phyloP scores from a whole-genome alignment of 306 rosid species.

The Prinsepia uniflora region DNA sequence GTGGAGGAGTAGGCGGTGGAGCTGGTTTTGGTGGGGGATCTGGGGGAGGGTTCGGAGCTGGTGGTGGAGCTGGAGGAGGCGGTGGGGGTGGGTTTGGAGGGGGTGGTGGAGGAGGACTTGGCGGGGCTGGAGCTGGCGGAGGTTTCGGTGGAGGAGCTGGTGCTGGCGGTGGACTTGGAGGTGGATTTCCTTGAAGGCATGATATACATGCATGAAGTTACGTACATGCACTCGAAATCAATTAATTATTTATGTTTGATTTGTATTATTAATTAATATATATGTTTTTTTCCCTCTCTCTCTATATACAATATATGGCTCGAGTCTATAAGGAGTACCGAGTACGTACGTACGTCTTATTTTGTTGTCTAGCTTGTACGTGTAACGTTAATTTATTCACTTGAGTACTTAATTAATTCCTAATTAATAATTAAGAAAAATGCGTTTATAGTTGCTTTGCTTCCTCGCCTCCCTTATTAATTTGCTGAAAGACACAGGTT shows the following conservation, averaged over 20 bases:
- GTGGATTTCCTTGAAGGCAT: conserved; percentile 51
- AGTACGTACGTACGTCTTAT: neutral
- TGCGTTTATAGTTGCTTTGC: no score
- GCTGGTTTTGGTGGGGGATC: conserved; percentile 29
- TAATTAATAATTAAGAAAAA: no score
- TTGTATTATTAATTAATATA: neutral
- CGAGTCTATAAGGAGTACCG: neutral
- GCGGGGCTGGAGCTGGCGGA: conserved; percentile 13
- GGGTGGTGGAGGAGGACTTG: conserved; percentile 29
- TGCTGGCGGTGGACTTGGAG: conserved; percentile 41
- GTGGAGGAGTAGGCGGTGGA: conserved; percentile 39
- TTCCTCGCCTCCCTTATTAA: no score
- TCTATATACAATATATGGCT: neutral
- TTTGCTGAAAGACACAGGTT: no score
- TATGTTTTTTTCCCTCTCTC: neutral
- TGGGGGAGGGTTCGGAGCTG: conserved; percentile 40
- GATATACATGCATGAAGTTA: neutral
- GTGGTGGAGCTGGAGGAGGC: conserved; percentile 57
- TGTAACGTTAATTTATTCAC: no score
- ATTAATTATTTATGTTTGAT: neutral
- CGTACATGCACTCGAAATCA: neutral
- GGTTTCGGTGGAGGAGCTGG: conserved; percentile 37
- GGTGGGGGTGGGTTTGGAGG: conserved; percentile 47
- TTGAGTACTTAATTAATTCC: no score
- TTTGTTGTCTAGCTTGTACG: neutral